A percentile compares a stretch with the other conserved stretches of the same genome.
phyloP scores from a whole-genome alignment of 305 asterid genomes.

The Fraxinus angustifolia region DNA sequence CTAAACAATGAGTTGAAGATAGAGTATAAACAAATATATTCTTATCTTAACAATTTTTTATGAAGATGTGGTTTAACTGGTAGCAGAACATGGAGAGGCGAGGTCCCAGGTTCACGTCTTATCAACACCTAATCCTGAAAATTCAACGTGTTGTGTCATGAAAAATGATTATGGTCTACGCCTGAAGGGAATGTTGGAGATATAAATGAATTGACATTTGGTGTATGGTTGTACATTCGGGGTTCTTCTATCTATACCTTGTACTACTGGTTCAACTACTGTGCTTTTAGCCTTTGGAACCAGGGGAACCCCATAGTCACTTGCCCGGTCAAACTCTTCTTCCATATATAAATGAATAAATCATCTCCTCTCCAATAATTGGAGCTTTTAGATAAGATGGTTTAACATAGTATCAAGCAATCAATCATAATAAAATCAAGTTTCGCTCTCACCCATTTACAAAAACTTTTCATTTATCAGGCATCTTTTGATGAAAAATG shows the following conservation, averaged over 20 bases:
- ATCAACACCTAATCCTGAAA: background rate
- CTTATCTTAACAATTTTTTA: background rate
- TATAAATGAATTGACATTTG: background rate
- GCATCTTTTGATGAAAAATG: background rate
- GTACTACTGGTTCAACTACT: background rate
- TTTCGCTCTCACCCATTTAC: background rate
- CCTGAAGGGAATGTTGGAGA: background rate
- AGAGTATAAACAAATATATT: background rate
- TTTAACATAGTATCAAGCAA: background rate
- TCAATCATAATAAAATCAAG: background rate
- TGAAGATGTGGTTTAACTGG: background rate
- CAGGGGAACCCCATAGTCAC: background rate
- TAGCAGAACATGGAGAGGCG: background rate
- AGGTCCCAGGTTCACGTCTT: background rate
- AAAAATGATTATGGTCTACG: background rate
- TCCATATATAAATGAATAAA: background rate
- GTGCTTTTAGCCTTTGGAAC: background rate
- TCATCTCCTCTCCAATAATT: background rate
- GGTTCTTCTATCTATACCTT: background rate
- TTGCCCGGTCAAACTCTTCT: background rate
- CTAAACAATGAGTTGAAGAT: background rate
- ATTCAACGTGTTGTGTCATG: background rate
- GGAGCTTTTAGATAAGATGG: background rate
- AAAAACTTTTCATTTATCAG: background rate
- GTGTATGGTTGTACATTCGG: background rate